phyloP scores from a whole-genome alignment of 352 stramenopile species.

The Phytophthora litchii region DNA sequence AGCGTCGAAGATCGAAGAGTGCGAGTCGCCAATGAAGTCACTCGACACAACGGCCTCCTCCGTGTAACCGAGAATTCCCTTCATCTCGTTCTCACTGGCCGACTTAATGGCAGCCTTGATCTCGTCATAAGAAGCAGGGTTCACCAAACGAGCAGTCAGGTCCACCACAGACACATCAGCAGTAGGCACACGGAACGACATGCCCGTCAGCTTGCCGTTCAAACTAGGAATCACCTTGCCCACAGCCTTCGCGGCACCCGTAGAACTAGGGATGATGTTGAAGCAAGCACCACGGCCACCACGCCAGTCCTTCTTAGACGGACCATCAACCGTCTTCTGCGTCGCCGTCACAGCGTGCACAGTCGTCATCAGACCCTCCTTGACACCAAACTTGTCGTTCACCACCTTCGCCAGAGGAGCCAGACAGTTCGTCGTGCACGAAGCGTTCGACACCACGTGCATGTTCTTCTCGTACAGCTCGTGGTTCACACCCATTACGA shows the following conservation, averaged over 20 bases:
- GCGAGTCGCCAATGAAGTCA: constrained; percentile 96
- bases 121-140: constrained; percentile 96
- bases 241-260: constrained; percentile 98
- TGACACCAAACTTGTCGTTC: constrained; percentile 98
- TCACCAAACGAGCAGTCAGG: constrained; percentile 82
- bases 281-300: constrained; percentile 96
- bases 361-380: constrained; percentile 99
- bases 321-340: constrained; percentile 97
- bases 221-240: constrained; percentile 97
- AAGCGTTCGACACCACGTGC: constrained; percentile 98
- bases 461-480: constrained; percentile 94
- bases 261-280: constrained; percentile 99
- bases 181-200: constrained; percentile 92
- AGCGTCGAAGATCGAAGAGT: constrained; percentile 98
- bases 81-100: constrained; percentile 94
- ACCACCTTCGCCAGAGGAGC: constrained; percentile 98
- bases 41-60: constrained; percentile 97
- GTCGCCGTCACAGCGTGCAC: constrained; percentile 98
- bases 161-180: constrained; percentile 92
- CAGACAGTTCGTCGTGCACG: constrained; percentile 99
- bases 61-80: constrained; percentile 98
- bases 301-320: constrained; percentile 98
- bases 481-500: constrained; percentile 99
- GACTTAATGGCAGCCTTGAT: constrained; percentile 97
- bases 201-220: constrained; percentile 93